Base-by-base conservation (phyloP, 768 basidiomycete genomes). In the Pleurotus salmoneostramineus region DNA sequence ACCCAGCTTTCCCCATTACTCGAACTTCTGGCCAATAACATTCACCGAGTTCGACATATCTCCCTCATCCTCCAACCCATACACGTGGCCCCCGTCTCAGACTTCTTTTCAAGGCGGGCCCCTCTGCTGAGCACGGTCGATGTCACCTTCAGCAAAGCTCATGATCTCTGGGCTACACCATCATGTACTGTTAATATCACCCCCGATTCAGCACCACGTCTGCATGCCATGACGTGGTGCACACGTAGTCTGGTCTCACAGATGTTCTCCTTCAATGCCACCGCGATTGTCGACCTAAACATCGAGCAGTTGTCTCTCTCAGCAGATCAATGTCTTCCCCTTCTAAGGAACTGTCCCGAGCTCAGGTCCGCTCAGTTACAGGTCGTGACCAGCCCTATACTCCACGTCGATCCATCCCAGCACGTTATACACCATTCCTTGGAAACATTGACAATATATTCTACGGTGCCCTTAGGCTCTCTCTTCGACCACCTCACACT, bases 111-210 rank as follows among this genome's bases (percentile, higher is more conserved):
- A 27, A 55, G 21, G 4, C 36, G 50, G 2, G 56, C 64, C 42
- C 65, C 67, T 14, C 27, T 56, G 12, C 56, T 68, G 11, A 59
- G 64, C 31, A 60, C 57, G 7, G 52, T 68, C 6, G 63, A 62
- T 52, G 27, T 64, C 48, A 47, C 15, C 14, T 35, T 56, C 31
- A 46, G 33, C 56, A 56, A 56, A 36, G 40, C 31, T 37, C 21
- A 54, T 36, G 11, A 32, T 11, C 14, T 34, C 10, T n/a, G 12
- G 21, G 56, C 7, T 33, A 45, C 27, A 17, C 44, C 44, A 27
- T 3, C 27, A 4, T 34, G 33, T 34, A 27, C 56, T 15, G 10
- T 56, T 12, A 17, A 36, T 15, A 46, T 56, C 32, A 56, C 46
- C 46, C 33, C 43, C n/a, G 17, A 56, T 5, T 46, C 56, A 8